Conservation (phyloP, 345 rosid species). For the Salix arbutifolia region DNA sequence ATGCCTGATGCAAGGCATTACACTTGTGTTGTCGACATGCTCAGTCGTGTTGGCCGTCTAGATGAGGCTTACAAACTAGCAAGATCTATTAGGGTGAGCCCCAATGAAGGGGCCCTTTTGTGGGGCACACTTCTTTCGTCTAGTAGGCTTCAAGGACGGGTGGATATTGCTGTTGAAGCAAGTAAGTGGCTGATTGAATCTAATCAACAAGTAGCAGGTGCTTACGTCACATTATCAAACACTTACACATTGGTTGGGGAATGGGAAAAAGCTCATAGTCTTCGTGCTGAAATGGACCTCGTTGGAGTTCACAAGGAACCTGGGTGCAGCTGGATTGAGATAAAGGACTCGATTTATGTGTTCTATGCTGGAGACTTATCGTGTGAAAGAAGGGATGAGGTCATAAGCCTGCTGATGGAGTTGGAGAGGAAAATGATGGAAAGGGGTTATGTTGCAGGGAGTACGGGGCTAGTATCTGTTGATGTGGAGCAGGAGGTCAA, state of each 20-base stretch:
- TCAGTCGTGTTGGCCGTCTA: slow-evolving; percentile 63
- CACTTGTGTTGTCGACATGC: slow-evolving; percentile 77
- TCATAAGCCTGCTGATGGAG: slow-evolving; percentile 44
- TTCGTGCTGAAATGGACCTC: slow-evolving; percentile 61
- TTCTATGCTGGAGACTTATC: slow-evolving; percentile 59
- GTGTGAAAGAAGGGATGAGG: slow-evolving; percentile 37
- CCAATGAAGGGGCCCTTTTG: slow-evolving; percentile 49
- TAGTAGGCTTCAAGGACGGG: slow-evolving; percentile 66
- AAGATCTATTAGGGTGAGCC: slow-evolving; percentile 35
- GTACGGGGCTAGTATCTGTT: slow-evolving; percentile 40
- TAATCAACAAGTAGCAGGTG: slow-evolving; percentile 57
- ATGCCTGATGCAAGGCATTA: slow-evolving; percentile 59
- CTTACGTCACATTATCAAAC: slow-evolving; percentile 67
- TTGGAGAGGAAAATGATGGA: slow-evolving; percentile 53
- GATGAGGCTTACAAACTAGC: slow-evolving; percentile 67
- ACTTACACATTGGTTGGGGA: slow-evolving; percentile 55
- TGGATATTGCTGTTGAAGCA: slow-evolving; percentile 63
- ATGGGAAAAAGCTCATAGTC: slow-evolving; percentile 51
- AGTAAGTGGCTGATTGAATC: slow-evolving; percentile 47
- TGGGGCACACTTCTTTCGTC: slow-evolving; percentile 81
- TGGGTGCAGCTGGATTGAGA: slow-evolving; percentile 82
- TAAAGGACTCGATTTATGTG: slow-evolving; percentile 35
- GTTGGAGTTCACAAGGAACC: slow-evolving; percentile 59
- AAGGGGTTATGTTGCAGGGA: slow-evolving; percentile 45
- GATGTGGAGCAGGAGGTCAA: slow-evolving; percentile 67